Conservation (phyloP, 495 filamentous ascomycete species). For the Aspergillus wentii region DNA sequence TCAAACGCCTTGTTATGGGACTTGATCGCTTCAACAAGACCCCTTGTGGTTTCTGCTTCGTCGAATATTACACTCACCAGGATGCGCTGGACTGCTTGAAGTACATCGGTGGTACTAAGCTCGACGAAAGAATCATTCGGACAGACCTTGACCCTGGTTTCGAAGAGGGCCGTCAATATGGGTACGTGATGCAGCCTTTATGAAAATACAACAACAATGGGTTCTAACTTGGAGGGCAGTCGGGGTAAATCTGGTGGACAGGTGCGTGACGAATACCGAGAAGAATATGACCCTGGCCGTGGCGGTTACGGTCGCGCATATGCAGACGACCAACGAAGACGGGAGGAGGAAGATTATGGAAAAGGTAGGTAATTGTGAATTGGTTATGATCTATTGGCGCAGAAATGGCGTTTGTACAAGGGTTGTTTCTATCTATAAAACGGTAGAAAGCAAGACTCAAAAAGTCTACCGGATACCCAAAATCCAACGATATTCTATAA, state of each 20-base stretch:
- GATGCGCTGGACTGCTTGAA: slow-evolving; percentile 97
- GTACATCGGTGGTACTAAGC: slow-evolving; percentile 96
- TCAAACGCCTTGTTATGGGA: slow-evolving; percentile 98
- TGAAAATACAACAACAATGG: slow-evolving; percentile 14
- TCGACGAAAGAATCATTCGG: slow-evolving; percentile 93
- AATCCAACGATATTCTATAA: background rate
- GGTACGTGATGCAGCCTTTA: slow-evolving; percentile 38
- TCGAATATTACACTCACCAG: slow-evolving; percentile 97
- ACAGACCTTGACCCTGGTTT: slow-evolving; percentile 98
- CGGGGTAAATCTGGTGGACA: slow-evolving; percentile 91
- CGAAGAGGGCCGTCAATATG: slow-evolving; percentile 92
- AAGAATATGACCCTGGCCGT: slow-evolving; percentile 91
- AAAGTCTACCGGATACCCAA: slow-evolving; percentile 15
- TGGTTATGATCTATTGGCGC: slow-evolving; percentile 14
- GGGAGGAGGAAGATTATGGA: slow-evolving; percentile 52
- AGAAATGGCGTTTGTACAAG: slow-evolving; percentile 33
- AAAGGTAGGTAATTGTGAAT: slow-evolving; percentile 35
- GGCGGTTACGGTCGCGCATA: slow-evolving; percentile 77
- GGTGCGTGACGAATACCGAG: slow-evolving; percentile 94
- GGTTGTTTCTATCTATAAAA: slow-evolving; percentile 16
- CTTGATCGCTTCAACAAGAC: slow-evolving; percentile 95
- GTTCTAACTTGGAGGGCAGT: slow-evolving; percentile 29
- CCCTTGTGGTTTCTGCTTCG: slow-evolving; percentile 97
- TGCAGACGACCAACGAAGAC: slow-evolving; percentile 56
- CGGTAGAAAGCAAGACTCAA: slow-evolving; percentile 10